phyloP scores from a whole-genome alignment of 1,284 basidiomycete species.

The Cutaneotrichosporon curvatum region DNA sequence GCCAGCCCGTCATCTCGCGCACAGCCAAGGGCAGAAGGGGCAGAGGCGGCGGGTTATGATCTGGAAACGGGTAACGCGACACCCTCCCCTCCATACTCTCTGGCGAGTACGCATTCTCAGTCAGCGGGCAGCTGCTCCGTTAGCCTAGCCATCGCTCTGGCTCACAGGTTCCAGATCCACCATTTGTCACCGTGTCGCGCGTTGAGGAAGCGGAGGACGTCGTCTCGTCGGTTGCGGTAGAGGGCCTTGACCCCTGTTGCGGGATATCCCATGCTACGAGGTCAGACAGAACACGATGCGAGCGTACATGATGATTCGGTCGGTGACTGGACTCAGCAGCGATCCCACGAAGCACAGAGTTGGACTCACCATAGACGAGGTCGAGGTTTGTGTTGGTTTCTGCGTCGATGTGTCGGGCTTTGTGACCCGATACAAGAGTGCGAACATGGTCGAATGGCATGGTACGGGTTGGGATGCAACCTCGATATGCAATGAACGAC shows the following conservation, averaged over 20 bases:
- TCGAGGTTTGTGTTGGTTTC: conserved; percentile 67
- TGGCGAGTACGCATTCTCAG: conserved; percentile 49
- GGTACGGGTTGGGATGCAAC: neutral
- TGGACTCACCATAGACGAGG: conserved; percentile 64
- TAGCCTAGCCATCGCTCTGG: neutral
- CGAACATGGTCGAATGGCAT: conserved; percentile 33
- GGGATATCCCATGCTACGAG: conserved; percentile 59
- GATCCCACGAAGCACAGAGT: neutral
- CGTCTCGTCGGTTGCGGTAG: conserved; percentile 71
- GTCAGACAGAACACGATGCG: conserved; percentile 49
- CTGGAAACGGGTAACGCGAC: conserved; percentile 79
- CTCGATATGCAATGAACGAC: too few relatives aligned
- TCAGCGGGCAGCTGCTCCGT: conserved; percentile 57
- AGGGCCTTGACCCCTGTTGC: conserved; percentile 69
- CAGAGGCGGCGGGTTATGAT: conserved; percentile 81
- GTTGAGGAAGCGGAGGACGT: conserved; percentile 70
- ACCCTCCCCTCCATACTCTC: conserved; percentile 53
- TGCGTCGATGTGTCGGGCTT: conserved; percentile 67
- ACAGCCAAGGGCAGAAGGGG: conserved; percentile 67
- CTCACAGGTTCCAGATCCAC: conserved; percentile 73
- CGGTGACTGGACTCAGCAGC: conserved; percentile 28
- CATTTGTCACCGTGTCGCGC: conserved; percentile 66
- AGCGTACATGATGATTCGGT: conserved; percentile 59
- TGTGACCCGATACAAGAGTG: conserved; percentile 53
- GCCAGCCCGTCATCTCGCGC: conserved; percentile 70